These are phyloP conservation scores for Zygotorulaspora chibaensis DNA, from an alignment of 805 yeast genomes.

Conservation along the genomic window DNA sequence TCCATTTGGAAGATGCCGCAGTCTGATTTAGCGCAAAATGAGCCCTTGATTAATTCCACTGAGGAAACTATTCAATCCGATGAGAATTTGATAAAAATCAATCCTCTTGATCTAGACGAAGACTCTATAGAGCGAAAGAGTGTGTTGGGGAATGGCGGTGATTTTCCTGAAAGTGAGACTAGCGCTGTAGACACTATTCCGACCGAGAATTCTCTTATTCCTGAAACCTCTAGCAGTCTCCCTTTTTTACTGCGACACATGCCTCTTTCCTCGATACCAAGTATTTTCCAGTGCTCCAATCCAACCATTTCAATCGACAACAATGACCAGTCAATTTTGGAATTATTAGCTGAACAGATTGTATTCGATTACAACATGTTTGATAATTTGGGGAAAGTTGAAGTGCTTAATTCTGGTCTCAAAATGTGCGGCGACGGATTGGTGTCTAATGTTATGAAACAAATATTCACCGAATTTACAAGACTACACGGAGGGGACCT, in stretches of 20 bases:
- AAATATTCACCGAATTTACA: constrained; percentile 22
- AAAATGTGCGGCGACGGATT: constrained; percentile 19
- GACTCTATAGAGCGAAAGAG: background rate
- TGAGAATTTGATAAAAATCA: constrained; percentile 2
- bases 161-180: constrained; percentile 14
- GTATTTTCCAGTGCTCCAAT: constrained; percentile 35
- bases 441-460: constrained; percentile 20
- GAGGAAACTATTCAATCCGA: constrained; percentile 3
- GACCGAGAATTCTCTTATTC: constrained; percentile 10
- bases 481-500: constrained; percentile 28
- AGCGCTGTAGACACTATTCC: constrained; percentile 20
- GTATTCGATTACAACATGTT: constrained; percentile 43
- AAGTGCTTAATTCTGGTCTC: constrained; percentile 39
- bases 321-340: constrained; percentile 24
- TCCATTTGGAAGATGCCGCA: constrained; percentile 29
- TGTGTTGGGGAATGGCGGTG: background rate
- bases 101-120: constrained; percentile 1
- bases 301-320: constrained; percentile 19
- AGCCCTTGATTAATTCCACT: constrained; percentile 11
- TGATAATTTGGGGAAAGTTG: constrained; percentile 52
- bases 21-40: constrained; percentile 16
- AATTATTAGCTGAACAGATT: constrained; percentile 30
- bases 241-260: constrained; percentile 65
- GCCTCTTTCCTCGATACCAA: constrained; percentile 60
- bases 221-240: constrained; percentile 50